Conservation (phyloP, 1,284 basidiomycete species). For the Cutaneotrichosporon cavernicola region DNA sequence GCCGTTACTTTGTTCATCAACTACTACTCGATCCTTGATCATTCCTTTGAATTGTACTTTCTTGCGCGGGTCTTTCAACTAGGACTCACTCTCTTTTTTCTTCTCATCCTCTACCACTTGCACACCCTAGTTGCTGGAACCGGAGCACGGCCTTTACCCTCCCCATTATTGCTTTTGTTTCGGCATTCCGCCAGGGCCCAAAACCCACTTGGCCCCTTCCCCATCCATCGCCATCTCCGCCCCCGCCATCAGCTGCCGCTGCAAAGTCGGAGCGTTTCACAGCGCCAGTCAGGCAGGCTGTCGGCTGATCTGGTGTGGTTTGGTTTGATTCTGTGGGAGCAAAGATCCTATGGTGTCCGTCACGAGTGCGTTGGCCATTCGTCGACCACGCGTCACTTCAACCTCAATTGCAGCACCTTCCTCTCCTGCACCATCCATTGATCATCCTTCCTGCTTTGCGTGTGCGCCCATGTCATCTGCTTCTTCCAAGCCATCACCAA, state of each 20-base stretch:
- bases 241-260: too few relatives aligned
- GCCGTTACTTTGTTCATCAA: too few relatives aligned
- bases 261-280: too few relatives aligned
- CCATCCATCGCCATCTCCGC: not conserved
- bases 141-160: not conserved
- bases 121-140: not conserved
- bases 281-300: not conserved
- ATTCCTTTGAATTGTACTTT: not conserved
- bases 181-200: slow-evolving; percentile 6
- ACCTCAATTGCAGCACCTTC: not conserved
- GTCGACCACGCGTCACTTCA: not conserved
- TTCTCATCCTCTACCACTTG: too few relatives aligned
- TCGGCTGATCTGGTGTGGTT: not conserved
- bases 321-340: not conserved
- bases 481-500: not conserved
- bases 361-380: not conserved
- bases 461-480: slow-evolving; percentile 3
- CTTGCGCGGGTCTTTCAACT: not conserved
- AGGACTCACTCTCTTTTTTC: not conserved
- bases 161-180: not conserved
- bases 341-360: not conserved
- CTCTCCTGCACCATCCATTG: not conserved
- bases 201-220: too few relatives aligned
- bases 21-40: too few relatives aligned
- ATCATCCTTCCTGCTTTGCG: not conserved